Evolutionary conservation across 768 basidiomycete species (phyloP).

Genomic region (Podaxis carcinomalis): DNA sequence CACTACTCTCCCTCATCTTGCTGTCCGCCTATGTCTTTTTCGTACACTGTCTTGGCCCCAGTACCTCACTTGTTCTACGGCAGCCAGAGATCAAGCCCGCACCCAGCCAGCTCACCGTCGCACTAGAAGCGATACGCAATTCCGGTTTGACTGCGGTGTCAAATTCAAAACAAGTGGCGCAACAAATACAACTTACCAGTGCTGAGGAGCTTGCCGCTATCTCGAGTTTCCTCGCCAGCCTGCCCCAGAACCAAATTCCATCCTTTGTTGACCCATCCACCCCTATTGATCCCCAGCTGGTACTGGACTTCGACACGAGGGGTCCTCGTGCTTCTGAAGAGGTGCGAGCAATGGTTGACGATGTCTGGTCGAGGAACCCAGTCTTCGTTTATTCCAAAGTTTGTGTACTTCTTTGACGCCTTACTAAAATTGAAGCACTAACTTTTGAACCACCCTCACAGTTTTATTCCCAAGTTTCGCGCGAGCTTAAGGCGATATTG

Average conservation of each 20-base stretch:
- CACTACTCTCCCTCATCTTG: slow-evolving; percentile 45
- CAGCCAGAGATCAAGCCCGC: slow-evolving; percentile 22
- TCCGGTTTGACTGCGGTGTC: slow-evolving; percentile 22
- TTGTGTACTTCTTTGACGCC: slow-evolving; percentile 10
- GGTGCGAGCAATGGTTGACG: slow-evolving; percentile 50
- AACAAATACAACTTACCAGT: slow-evolving; percentile 37
- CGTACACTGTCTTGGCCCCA: slow-evolving; percentile 37
- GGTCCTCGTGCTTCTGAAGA: slow-evolving; percentile 56
- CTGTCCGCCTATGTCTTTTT: slow-evolving; percentile 56
- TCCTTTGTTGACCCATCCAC: slow-evolving; percentile 52
- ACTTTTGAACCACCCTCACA: slow-evolving; percentile 20
- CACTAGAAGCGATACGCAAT: slow-evolving; percentile 32
- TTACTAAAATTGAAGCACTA: slow-evolving; percentile 1
- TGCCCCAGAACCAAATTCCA: slow-evolving; percentile 75
- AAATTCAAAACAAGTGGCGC: slow-evolving; percentile 17
- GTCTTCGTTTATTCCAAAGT: slow-evolving; percentile 77
- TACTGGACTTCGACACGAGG: slow-evolving; percentile 82
- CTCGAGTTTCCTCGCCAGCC: slow-evolving; percentile 66
- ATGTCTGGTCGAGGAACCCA: slow-evolving; percentile 71
- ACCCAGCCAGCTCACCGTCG: slow-evolving; percentile 29
- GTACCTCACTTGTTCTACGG: slow-evolving; percentile 32
- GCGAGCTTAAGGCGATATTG: slow-evolving; percentile 63
- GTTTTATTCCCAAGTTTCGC: slow-evolving; percentile 60
- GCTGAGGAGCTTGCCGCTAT: slow-evolving; percentile 72
- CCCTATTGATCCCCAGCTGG: slow-evolving; percentile 75